A percentile compares a stretch with the other conserved stretches of the same genome.
Evolutionary conservation across 225 moss, liverwort and hornwort species (phyloP).

Genomic region (Ulota crispa): DNA sequence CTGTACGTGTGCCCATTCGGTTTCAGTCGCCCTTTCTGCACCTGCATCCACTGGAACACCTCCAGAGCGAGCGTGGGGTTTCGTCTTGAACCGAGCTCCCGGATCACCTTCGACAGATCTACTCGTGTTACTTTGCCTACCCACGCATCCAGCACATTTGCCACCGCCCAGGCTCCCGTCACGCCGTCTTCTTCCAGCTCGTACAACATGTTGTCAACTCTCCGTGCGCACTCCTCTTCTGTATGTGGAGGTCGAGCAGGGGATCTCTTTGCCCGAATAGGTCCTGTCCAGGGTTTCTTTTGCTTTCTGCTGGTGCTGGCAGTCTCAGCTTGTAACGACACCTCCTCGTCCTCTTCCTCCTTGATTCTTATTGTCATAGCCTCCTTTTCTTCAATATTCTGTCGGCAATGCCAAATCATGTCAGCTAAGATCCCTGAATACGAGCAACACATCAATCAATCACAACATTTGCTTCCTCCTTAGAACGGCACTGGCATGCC

Average conservation of each 20-base stretch:
- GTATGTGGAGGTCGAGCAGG: slow-evolving; percentile 54
- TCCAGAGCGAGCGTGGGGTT: slow-evolving; percentile 58
- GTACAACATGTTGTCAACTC: slow-evolving; percentile 53
- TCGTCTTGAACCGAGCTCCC: slow-evolving; percentile 59
- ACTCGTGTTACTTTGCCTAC: slow-evolving; percentile 83
- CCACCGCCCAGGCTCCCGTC: slow-evolving; percentile 48
- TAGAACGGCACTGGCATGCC: not conserved
- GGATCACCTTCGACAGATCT: slow-evolving; percentile 70
- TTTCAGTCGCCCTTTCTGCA: slow-evolving; percentile 77
- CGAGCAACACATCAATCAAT: not conserved
- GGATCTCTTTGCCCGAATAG: slow-evolving; percentile 34
- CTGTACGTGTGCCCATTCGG: slow-evolving; percentile 72
- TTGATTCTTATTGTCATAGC: slow-evolving; percentile 21
- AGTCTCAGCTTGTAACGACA: slow-evolving; percentile 19
- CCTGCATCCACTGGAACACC: slow-evolving; percentile 84
- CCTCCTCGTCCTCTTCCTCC: slow-evolving; percentile 17
- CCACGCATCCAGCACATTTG: slow-evolving; percentile 81
- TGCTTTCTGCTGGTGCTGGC: slow-evolving; percentile 13
- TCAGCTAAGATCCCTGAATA: slow-evolving; percentile 15
- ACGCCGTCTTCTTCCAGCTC: slow-evolving; percentile 52
- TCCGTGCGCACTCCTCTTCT: slow-evolving; percentile 55
- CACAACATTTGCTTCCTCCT: not conserved
- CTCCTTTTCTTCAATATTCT: slow-evolving; percentile 36
- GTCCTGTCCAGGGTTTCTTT: slow-evolving; percentile 54
- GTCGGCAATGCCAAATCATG: slow-evolving; percentile 23